These are phyloP conservation scores for Penicillium mononematosum DNA, from an alignment of 495 filamentous ascomycete species.

Conservation along the genomic window DNA sequence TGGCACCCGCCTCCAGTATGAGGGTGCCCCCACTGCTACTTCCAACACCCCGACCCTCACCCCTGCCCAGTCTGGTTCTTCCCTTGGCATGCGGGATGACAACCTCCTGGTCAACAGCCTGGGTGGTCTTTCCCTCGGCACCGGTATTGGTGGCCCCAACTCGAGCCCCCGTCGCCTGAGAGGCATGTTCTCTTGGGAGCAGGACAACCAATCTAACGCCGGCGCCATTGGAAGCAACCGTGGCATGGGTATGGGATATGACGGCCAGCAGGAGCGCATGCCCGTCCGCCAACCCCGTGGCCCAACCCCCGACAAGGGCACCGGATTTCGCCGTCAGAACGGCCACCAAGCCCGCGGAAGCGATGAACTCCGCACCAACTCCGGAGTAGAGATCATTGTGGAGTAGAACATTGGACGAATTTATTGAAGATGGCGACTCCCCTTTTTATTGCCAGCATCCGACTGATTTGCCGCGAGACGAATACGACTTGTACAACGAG, in stretches of 20 bases:
- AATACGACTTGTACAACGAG: constrained; percentile 52
- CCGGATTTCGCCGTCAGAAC: constrained; percentile 75
- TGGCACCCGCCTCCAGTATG: constrained; percentile 63
- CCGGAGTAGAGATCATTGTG: constrained; percentile 57
- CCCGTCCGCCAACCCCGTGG: constrained; percentile 82
- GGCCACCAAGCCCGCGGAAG: constrained; percentile 80
- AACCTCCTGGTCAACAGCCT: constrained; percentile 67
- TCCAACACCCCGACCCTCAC: constrained; percentile 76
- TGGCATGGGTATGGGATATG: constrained; percentile 63
- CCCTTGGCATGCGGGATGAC: constrained; percentile 61
- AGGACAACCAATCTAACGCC: constrained; percentile 55
- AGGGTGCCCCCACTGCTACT: constrained; percentile 55
- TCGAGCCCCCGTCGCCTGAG: constrained; percentile 59
- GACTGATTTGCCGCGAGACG: constrained; percentile 49
- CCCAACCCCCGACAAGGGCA: constrained; percentile 71
- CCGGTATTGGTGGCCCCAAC: constrained; percentile 57
- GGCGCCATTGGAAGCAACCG: constrained; percentile 89
- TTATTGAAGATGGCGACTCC: constrained; percentile 32
- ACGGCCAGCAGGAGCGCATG: constrained; percentile 63
- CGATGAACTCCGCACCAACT: constrained; percentile 66
- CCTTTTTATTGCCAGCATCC: constrained; percentile 36
- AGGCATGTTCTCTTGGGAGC: constrained; percentile 66
- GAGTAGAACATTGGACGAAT: constrained; percentile 41
- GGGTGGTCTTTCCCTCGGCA: constrained; percentile 60
- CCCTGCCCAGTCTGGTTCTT: constrained; percentile 66